Evolutionary conservation across 1,284 basidiomycete species (phyloP), one percentile per base, ranked within the genome.

Genomic region (Irpex lacteus): DNA sequence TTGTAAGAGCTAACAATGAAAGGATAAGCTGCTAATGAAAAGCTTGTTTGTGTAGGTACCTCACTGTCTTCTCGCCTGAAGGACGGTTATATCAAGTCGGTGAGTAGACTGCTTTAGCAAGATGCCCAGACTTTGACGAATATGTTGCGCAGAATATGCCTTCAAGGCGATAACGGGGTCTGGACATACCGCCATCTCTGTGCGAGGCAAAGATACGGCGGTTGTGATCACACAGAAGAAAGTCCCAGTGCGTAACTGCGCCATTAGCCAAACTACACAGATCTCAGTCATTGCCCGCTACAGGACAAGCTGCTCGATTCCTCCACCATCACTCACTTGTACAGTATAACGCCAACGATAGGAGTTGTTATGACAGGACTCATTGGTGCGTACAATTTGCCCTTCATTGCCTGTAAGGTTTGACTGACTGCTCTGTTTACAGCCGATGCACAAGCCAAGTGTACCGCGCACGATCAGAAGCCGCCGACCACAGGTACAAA

Each of bases 131-230:
- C 38, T 53, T 54, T 59, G 18, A 21, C 38, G 32, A 34, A 50
- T 34, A 38, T 38, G 4, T 68, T 65, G 32, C 59, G 6, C 65
- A 98, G 96, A 98, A 81, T 99, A 99, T 85, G 98, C 98, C 19
- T 99, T 99, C 90, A 99, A 99, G 79, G 98, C 98, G 58, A 98
- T 99, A 78, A 94, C 94, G 66, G 93, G 95, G 60, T 96, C 96
- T 2, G 97, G 96, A 1, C 94, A 98, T 72, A 99, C 98, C 2
- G 89, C 96, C 5, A 86, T 99, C 60, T 88, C 96, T 13, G 91
- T 99, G 62, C 82, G 97, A 69, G 98, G 98, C 21, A 94, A 94
- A 78, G 96, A 99, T 74, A 96, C 95, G 2, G 86, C 91, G 5
- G 96, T 99, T 3, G 92, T 98, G 50, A 95, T 98, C 72, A 98